Conservation (phyloP, 306 rosid genomes). For the Lithocarpus polystachyus region DNA sequence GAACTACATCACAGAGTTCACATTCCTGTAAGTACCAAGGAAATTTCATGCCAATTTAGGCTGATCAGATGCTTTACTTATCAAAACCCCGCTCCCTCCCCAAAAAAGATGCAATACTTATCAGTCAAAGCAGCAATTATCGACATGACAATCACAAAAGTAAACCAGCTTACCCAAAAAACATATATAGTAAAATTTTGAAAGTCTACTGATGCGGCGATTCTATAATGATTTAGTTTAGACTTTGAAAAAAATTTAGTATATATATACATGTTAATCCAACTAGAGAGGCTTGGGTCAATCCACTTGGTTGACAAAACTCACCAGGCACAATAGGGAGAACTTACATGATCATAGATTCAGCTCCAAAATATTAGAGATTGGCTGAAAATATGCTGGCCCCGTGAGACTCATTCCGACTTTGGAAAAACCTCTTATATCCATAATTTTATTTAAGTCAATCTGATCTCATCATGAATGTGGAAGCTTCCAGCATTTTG, state of each 20-base stretch:
- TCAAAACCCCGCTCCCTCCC: neutral
- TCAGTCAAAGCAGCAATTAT: neutral
- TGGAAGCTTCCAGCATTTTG: conserved; percentile 12
- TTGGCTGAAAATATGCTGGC: neutral
- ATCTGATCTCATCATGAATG: conserved; percentile 1
- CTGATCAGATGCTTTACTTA: neutral
- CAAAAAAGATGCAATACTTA: neutral
- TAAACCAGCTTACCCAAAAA: neutral
- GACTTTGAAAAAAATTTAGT: neutral
- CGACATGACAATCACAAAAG: neutral
- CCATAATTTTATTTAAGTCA: neutral
- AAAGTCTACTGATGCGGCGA: neutral
- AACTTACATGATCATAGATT: neutral
- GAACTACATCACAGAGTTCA: neutral
- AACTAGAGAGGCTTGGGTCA: neutral
- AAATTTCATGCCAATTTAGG: neutral
- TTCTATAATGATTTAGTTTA: neutral
- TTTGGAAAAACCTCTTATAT: neutral
- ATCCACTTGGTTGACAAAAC: neutral
- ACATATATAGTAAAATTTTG: neutral
- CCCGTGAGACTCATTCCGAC: neutral
- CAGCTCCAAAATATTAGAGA: neutral
- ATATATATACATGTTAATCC: neutral
- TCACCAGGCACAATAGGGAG: neutral
- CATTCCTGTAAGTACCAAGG: neutral